Conservation (phyloP, 2,329 filamentous ascomycete species). For the Coleophoma crateriformis region DNA sequence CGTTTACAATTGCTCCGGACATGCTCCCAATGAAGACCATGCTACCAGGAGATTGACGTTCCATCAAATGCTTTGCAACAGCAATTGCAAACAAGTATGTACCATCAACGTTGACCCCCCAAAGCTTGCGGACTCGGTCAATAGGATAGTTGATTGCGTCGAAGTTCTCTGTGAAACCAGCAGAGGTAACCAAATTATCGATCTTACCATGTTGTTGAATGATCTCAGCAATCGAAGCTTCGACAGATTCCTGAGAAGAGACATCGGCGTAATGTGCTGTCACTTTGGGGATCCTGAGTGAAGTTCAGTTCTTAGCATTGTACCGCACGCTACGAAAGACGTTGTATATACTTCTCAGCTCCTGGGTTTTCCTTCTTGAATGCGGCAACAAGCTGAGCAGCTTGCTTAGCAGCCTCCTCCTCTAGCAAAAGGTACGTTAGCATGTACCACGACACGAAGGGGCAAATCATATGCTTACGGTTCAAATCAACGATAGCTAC, state of each 20-base stretch:
- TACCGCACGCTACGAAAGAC: no score
- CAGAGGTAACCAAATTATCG: conserved; percentile 90
- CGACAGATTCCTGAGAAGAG: conserved; percentile 72
- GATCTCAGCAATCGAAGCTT: conserved; percentile 65
- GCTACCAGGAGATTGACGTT: conserved; percentile 70
- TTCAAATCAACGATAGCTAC: conserved; percentile 93
- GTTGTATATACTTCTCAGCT: conserved; percentile 50
- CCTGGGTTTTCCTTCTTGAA: conserved; percentile 79
- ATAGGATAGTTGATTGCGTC: conserved; percentile 87
- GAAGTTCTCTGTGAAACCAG: conserved; percentile 94
- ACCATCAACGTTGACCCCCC: conserved; percentile 89
- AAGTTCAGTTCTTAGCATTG: no score
- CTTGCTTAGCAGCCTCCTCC: conserved; percentile 78
- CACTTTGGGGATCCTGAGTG: conserved; percentile 64
- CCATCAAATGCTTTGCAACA: conserved; percentile 85
- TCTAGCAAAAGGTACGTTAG: conserved; percentile 40
- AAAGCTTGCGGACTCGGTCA: conserved; percentile 87
- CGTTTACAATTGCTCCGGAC: conserved; percentile 89
- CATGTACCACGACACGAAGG: not conserved
- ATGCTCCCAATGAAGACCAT: conserved; percentile 96
- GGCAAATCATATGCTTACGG: conserved; percentile 46
- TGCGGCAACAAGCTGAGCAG: conserved; percentile 64
- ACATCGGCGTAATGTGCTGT: conserved; percentile 91
- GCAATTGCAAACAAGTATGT: conserved; percentile 84
- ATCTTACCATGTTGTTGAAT: conserved; percentile 71